Evolutionary conservation across 257 asterid genomes (phyloP).

Genomic region (Ligustrum vulgare): DNA sequence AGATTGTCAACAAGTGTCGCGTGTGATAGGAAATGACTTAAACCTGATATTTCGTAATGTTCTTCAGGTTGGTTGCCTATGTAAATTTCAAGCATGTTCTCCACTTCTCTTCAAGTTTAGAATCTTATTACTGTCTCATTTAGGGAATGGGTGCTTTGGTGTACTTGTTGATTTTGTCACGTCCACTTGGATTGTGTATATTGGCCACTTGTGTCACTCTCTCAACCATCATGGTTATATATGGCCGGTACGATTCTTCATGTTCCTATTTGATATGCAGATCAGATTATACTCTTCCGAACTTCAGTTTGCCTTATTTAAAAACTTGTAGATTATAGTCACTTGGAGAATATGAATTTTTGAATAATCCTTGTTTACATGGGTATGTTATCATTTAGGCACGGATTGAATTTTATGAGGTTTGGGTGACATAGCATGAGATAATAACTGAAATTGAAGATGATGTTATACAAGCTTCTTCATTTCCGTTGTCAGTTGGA

Average conservation of each 20-base stretch:
- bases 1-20: slow-evolving; percentile 99
- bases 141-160: slow-evolving; percentile 89
- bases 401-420: slow-evolving; percentile 9
- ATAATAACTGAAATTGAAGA: slow-evolving; percentile 1
- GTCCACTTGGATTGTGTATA: slow-evolving; percentile 88
- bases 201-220: slow-evolving; percentile 71
- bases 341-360: background rate
- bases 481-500: background rate
- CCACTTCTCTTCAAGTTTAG: slow-evolving; percentile 22
- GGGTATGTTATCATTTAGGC: background rate
- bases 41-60: slow-evolving; percentile 84
- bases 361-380: background rate
- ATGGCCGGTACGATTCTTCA: slow-evolving; percentile 72
- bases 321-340: background rate
- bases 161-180: slow-evolving; percentile 80
- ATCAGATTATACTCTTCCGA: slow-evolving; percentile 19
- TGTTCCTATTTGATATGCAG: slow-evolving; percentile 14
- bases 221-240: slow-evolving; percentile 72
- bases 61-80: slow-evolving; percentile 68
- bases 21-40: slow-evolving; percentile 91
- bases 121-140: slow-evolving; percentile 32
- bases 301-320: slow-evolving; percentile 6
- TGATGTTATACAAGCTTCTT: background rate
- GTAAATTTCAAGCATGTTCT: slow-evolving; percentile 8
- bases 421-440: slow-evolving; percentile 7